Base-by-base conservation (phyloP, 2,329 filamentous ascomycete species). In the Lasiodiplodia sp. region DNA sequence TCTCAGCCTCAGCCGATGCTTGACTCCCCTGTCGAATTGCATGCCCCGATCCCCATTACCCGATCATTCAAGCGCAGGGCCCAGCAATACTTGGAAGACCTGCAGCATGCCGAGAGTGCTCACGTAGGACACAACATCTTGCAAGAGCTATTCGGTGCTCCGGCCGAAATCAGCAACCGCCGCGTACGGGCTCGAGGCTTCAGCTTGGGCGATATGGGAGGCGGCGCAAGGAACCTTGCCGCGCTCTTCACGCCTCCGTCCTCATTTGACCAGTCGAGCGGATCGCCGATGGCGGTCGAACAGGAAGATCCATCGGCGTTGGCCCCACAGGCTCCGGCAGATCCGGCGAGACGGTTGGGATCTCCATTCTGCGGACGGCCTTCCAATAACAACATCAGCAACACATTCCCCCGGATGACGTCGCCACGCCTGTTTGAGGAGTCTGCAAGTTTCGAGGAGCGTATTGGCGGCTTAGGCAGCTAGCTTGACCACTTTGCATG, bases 131-230 rank as follows among this genome's bases (percentile, higher is more conserved):
- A 75, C 7, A 73, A 77, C 52, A 69, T 78, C 38, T 73, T 83
- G 8, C 78, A 82, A 63, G 79, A 84, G 68, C 75, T 86, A 10
- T 84, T 86, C 70, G 79, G 81, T 67, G 79, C 79, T 40, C 79
- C 81, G 49, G 79, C 81, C 34, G 84, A 87, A 69, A 81, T 82
- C 11, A 84, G 85, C 66, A 83, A 87, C 72, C 85, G 86, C 67
- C 85, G 87, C 37, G 83, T 88, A 40, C 85, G 88, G 51, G 88
- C 85, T 72, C 86, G 88, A 53, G 88, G 88, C 67, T 89, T 88
- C 73, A 90, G 87, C 57, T 82, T 87, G 28, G 86, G 87, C 62
- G 86, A 87, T 65, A 84, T 87, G 69, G 83, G 82, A 70, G 82
- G 82, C 34, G 81, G 83, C 64, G 83, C 80, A 72, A 78, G 82